Evolutionary conservation across 768 basidiomycete genomes (phyloP).

Genomic region (Termitomyces bulborhizus): DNA sequence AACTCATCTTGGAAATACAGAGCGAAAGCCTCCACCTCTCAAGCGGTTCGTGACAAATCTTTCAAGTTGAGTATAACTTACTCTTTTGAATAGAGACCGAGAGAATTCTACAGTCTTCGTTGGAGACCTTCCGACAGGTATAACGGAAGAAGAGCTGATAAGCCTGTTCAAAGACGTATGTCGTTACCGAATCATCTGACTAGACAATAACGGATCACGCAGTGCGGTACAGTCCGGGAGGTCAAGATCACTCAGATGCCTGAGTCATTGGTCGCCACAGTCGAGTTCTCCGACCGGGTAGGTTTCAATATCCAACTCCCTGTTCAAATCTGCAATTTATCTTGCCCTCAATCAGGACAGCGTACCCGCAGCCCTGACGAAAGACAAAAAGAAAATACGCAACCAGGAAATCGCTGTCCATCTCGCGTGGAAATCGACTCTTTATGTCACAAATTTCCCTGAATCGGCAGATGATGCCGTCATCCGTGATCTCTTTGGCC

Average conservation of each 20-base stretch:
- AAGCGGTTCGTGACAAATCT: conserved; percentile 45
- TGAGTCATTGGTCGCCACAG: conserved; percentile 65
- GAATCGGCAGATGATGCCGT: conserved; percentile 72
- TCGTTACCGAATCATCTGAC: conserved; percentile 1
- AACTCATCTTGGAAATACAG: conserved; percentile 26
- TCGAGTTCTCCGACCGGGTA: conserved; percentile 78
- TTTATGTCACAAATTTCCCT: conserved; percentile 96
- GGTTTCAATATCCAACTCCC: conserved; percentile 9
- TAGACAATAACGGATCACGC: background rate
- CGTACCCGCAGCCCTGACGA: conserved; percentile 83
- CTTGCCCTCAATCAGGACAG: conserved; percentile 45
- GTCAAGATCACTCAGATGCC: conserved; percentile 66
- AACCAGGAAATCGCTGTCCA: conserved; percentile 79
- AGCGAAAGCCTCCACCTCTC: conserved; percentile 39
- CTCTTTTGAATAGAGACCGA: conserved; percentile 61
- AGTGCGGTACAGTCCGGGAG: conserved; percentile 90
- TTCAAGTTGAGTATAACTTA: background rate
- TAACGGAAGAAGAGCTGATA: conserved; percentile 60
- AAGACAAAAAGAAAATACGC: conserved; percentile 86
- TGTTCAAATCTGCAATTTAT: background rate
- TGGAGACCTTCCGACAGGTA: conserved; percentile 52
- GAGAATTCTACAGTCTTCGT: conserved; percentile 94
- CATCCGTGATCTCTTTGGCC: conserved; percentile 71
- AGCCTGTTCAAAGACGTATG: conserved; percentile 81
- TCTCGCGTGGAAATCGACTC: conserved; percentile 88